A percentile compares a stretch with the other conserved stretches of the same genome.
Evolutionary conservation across 208 protist genomes (phyloP).

Genomic region (Crithidia bombi): DNA sequence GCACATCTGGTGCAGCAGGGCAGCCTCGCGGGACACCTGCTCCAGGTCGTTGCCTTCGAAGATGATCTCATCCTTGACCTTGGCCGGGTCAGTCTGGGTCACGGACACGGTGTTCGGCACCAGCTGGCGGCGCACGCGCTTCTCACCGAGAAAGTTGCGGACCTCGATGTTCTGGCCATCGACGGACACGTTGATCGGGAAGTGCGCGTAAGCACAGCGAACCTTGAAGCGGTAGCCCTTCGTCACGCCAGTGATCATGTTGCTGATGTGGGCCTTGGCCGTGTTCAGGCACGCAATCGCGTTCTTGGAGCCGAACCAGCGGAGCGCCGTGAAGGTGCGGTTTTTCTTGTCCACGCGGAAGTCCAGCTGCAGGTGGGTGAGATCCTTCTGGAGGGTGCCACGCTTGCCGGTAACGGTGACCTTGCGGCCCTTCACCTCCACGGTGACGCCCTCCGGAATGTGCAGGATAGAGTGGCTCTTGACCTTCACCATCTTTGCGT

Average conservation of each 20-base stretch:
- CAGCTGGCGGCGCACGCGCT: conserved; percentile 91
- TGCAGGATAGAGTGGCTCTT: conserved; percentile 63
- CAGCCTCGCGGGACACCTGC: conserved; percentile 93
- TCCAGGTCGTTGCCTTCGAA: conserved; percentile 96
- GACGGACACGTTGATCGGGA: conserved; percentile 98
- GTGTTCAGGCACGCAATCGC: conserved; percentile 96
- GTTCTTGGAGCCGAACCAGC: conserved; percentile 97
- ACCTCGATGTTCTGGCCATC: conserved; percentile 96
- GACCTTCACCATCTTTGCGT: conserved; percentile 85
- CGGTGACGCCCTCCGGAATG: conserved; percentile 75
- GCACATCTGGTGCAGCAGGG: conserved; percentile 96
- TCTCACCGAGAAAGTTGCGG: conserved; percentile 99
- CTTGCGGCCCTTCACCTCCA: conserved; percentile 71
- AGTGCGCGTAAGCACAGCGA: conserved; percentile 99
- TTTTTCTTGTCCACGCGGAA: conserved; percentile 75
- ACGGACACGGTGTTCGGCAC: conserved; percentile 93
- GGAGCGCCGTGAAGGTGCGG: conserved; percentile 80
- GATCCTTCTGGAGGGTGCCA: conserved; percentile 93
- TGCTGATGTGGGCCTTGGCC: conserved; percentile 95
- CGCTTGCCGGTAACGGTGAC: conserved; percentile 96
- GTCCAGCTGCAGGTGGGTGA: conserved; percentile 95
- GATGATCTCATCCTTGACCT: conserved; percentile 98
- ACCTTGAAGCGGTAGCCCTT: conserved; percentile 99
- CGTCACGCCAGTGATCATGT: conserved; percentile 99
- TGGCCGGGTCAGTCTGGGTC: conserved; percentile 72